These are phyloP conservation scores for Ceratocystis ficicola DNA, from an alignment of 2,329 filamentous ascomycete genomes.

Conservation along the genomic window DNA sequence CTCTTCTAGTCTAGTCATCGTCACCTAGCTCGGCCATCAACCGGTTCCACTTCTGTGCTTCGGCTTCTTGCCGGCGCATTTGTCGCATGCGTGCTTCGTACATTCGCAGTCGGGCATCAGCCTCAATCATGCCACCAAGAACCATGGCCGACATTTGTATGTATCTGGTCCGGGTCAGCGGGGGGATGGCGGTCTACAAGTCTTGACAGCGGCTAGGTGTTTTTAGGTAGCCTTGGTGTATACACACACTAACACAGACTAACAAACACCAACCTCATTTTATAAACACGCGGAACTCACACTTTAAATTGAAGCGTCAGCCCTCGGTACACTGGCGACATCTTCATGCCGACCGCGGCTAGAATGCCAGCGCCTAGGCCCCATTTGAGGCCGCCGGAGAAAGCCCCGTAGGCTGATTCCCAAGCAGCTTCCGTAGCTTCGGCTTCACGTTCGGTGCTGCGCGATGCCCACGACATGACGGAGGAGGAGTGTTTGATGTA, in stretches of 20 bases:
- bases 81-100: conserved; percentile 56
- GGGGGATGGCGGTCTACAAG: background rate
- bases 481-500: background rate
- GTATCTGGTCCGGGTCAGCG: conserved; percentile 42
- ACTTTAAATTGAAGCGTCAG: conserved; percentile 67
- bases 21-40: conserved; percentile 50
- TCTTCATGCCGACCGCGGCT: conserved; percentile 48
- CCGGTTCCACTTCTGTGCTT: conserved; percentile 55
- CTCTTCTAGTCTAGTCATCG: conserved; percentile 28
- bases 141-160: conserved; percentile 79
- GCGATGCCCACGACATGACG: conserved; percentile 18
- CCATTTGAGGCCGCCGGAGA: conserved; percentile 59
- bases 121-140: conserved; percentile 64
- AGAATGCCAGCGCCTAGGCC: conserved; percentile 52
- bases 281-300: conserved; percentile 35
- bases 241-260: background rate
- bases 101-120: conserved; percentile 52
- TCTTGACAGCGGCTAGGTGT: background rate
- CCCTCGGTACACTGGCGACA: conserved; percentile 60
- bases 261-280: background rate
- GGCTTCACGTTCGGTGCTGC: conserved; percentile 34
- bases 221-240: too few species aligned
- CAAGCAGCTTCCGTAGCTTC: conserved; percentile 59
- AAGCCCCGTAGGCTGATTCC: conserved; percentile 57
- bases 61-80: conserved; percentile 49